Conservation (phyloP, 1,284 basidiomycete species). For the Naganishia sp. region DNA sequence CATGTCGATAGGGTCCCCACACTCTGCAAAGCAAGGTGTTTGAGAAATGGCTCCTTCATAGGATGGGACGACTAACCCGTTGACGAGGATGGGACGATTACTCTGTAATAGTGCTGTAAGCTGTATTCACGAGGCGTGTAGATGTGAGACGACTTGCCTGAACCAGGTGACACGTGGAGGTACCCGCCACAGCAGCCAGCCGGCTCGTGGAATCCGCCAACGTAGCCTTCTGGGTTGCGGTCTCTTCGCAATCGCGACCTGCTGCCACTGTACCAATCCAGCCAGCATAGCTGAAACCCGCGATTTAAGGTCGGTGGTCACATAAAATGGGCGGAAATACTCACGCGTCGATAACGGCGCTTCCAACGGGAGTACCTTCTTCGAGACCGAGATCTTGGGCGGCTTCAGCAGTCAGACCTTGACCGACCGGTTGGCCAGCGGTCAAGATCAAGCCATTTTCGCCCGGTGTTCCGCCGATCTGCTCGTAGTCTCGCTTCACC, state of each 20-base stretch:
- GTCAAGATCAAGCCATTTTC: constrained; percentile 68
- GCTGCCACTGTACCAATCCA: constrained; percentile 97
- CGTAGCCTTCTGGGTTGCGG: constrained; percentile 54
- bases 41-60: background rate
- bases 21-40: background rate
- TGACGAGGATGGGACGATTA: constrained; percentile 78
- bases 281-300: constrained; percentile 77
- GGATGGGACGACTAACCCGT: constrained; percentile 57
- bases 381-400: constrained; percentile 82
- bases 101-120: constrained; percentile 47
- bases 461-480: constrained; percentile 72
- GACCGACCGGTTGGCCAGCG: constrained; percentile 89
- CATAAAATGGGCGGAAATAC: constrained; percentile 40
- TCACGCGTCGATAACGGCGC: constrained; percentile 91
- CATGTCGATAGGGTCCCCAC: constrained; percentile 90
- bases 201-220: constrained; percentile 76
- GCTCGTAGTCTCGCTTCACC: constrained; percentile 65
- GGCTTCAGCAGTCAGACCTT: constrained; percentile 74
- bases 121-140: background rate
- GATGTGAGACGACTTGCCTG: constrained; percentile 56
- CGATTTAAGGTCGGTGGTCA: background rate
- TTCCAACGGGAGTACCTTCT: constrained; percentile 90
- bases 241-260: constrained; percentile 57
- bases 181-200: constrained; percentile 91
- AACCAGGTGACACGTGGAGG: constrained; percentile 92